A percentile compares a stretch with the other conserved stretches of the same genome.
phyloP scores from a whole-genome alignment of 768 basidiomycete species.

The Nidularia sp. region DNA sequence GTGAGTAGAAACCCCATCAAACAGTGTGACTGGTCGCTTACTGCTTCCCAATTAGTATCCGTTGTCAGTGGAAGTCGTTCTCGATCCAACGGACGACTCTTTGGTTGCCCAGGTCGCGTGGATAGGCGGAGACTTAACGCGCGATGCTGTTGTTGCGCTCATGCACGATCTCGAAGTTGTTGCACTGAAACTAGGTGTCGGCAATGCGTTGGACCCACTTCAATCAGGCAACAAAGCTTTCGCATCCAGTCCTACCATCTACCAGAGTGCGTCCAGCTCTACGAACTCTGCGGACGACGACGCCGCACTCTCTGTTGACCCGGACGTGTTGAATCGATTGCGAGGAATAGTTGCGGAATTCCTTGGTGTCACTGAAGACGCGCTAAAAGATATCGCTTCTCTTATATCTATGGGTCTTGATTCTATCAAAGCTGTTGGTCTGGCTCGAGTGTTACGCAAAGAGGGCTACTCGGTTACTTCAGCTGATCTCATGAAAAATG shows the following conservation, averaged over 20 bases:
- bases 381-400: conserved; percentile 23
- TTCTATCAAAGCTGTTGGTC: conserved; percentile 41
- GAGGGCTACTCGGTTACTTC: conserved; percentile 28
- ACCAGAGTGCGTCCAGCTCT: background rate
- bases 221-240: no score
- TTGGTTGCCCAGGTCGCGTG: conserved; percentile 19
- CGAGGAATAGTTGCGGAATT: conserved; percentile 18
- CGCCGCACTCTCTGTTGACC: conserved; percentile 5
- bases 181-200: conserved; percentile 8
- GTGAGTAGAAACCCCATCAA: conserved; percentile 11
- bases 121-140: conserved; percentile 8
- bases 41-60: conserved; percentile 15
- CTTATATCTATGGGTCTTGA: conserved; percentile 43
- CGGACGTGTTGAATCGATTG: conserved; percentile 8
- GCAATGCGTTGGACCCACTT: background rate
- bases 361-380: conserved; percentile 13
- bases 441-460: conserved; percentile 27
- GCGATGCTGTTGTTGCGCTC: background rate
- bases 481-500: conserved; percentile 28
- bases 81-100: conserved; percentile 17
- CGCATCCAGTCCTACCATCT: background rate
- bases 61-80: conserved; percentile 24
- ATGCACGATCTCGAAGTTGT: conserved; percentile 18
- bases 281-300: background rate
- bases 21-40: no score